phyloP scores from a whole-genome alignment of 2,329 filamentous ascomycete genomes.

The Didymella arachidicola region DNA sequence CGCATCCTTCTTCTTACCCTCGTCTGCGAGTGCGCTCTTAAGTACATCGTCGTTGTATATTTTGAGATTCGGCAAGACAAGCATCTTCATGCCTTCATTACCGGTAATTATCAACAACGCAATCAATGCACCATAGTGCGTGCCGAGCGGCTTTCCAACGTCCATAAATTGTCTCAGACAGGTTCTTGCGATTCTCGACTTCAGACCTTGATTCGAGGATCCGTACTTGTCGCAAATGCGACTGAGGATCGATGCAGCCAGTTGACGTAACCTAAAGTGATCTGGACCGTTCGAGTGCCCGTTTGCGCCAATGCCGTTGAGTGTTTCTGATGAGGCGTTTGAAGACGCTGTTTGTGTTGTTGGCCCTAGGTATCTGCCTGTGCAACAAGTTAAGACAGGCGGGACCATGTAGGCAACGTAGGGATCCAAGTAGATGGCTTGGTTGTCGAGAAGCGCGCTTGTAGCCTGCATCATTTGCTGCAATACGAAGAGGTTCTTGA shows the following conservation, averaged over 20 bases:
- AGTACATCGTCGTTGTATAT: constrained; percentile 68
- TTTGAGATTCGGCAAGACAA: constrained; percentile 72
- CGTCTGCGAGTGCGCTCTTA: constrained; percentile 59
- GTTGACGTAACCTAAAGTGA: constrained; percentile 82
- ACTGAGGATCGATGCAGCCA: constrained; percentile 82
- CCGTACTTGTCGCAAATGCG: constrained; percentile 83
- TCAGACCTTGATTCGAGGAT: constrained; percentile 79
- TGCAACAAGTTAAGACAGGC: constrained; percentile 88
- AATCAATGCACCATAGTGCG: constrained; percentile 87
- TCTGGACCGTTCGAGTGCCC: constrained; percentile 49
- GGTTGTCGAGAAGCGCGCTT: constrained; percentile 83
- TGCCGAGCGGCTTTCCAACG: constrained; percentile 78
- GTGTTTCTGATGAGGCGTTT: constrained; percentile 57
- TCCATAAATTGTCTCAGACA: constrained; percentile 93
- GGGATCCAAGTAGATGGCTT: constrained; percentile 76
- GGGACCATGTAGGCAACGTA: constrained; percentile 78
- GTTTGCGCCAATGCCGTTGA: constrained; percentile 45
- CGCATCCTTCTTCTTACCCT: constrained; percentile 64
- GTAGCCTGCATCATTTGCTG: constrained; percentile 92
- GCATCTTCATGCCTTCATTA: constrained; percentile 66
- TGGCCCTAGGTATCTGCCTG: constrained; percentile 79
- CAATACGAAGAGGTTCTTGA: constrained; percentile 88
- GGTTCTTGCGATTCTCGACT: constrained; percentile 87
- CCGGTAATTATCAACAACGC: constrained; percentile 82
- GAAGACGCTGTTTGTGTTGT: constrained; percentile 60